These are phyloP conservation scores for Pelargonium hybrid DNA, from an alignment of 441 rosid species.

Conservation along the genomic window DNA sequence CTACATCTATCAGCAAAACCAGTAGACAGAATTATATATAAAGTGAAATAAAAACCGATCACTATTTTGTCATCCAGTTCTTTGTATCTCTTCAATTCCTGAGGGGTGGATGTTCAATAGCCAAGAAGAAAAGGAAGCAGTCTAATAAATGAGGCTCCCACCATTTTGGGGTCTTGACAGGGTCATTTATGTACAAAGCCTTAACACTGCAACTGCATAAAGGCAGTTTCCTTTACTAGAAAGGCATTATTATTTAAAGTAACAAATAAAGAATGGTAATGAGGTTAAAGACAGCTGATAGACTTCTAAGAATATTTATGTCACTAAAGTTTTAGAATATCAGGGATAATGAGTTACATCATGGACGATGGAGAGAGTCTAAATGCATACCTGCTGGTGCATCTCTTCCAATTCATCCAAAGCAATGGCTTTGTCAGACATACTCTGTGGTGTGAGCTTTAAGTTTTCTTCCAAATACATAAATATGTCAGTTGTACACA, in stretches of 20 bases:
- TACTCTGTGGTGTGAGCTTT: constrained; percentile 64
- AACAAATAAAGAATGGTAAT: too few species aligned
- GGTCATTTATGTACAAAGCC: too few species aligned
- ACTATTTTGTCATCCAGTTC: not conserved
- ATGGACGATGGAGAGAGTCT: constrained; percentile 3
- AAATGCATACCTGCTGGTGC: constrained; percentile 68
- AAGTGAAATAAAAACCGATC: not conserved
- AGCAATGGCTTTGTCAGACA: constrained; percentile 79
- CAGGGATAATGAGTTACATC: not conserved
- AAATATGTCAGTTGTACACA: constrained; percentile 64
- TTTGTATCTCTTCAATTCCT: not conserved
- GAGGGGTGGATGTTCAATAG: too few species aligned
- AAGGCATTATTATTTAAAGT: too few species aligned
- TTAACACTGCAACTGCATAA: too few species aligned
- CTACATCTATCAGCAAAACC: constrained; percentile 1
- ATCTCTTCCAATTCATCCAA: constrained; percentile 79
- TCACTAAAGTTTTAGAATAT: not conserved
- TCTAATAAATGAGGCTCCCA: too few species aligned
- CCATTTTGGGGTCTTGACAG: too few species aligned
- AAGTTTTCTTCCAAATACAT: constrained; percentile 85
- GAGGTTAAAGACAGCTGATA: too few species aligned
- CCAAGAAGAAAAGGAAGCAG: too few species aligned
- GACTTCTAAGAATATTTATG: too few species aligned
- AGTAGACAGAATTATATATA: not conserved
- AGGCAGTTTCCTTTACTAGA: too few species aligned